These are phyloP conservation scores for Fusarium avenaceum DNA, from an alignment of 2,329 filamentous ascomycete species.

Conservation along the genomic window DNA sequence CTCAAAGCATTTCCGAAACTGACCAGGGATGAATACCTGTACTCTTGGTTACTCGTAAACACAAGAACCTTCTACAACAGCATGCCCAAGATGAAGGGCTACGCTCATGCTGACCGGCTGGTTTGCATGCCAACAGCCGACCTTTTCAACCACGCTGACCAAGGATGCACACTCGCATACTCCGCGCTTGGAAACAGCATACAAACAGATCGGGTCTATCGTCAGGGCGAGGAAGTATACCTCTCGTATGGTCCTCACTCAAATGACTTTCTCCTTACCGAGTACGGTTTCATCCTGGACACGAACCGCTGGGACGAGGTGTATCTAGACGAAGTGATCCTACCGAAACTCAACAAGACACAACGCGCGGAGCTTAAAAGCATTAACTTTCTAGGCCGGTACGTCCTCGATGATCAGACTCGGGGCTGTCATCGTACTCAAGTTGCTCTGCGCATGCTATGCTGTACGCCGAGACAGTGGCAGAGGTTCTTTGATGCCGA, in stretches of 20 bases:
- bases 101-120: constrained; percentile 70
- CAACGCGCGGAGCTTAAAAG: constrained; percentile 60
- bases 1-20: constrained; percentile 49
- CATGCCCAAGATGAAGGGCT: constrained; percentile 59
- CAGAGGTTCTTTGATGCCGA: constrained; percentile 59
- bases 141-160: constrained; percentile 72
- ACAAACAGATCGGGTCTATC: constrained; percentile 65
- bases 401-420: constrained; percentile 56
- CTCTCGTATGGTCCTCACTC: constrained; percentile 78
- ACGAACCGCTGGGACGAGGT: constrained; percentile 65
- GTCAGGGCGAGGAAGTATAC: constrained; percentile 73
- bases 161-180: constrained; percentile 67
- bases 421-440: constrained; percentile 66
- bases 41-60: constrained; percentile 72
- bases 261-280: constrained; percentile 79
- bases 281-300: constrained; percentile 70
- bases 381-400: constrained; percentile 64
- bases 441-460: constrained; percentile 62
- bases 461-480: constrained; percentile 50
- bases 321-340: constrained; percentile 62
- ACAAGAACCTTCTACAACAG: constrained; percentile 73
- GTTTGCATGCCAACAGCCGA: constrained; percentile 80
- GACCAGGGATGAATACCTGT: constrained; percentile 61
- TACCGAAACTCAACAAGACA: constrained; percentile 54
- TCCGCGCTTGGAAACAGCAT: constrained; percentile 65